Conservation (phyloP, 2,329 filamentous ascomycete species). For the Pleomassaria siparia region DNA sequence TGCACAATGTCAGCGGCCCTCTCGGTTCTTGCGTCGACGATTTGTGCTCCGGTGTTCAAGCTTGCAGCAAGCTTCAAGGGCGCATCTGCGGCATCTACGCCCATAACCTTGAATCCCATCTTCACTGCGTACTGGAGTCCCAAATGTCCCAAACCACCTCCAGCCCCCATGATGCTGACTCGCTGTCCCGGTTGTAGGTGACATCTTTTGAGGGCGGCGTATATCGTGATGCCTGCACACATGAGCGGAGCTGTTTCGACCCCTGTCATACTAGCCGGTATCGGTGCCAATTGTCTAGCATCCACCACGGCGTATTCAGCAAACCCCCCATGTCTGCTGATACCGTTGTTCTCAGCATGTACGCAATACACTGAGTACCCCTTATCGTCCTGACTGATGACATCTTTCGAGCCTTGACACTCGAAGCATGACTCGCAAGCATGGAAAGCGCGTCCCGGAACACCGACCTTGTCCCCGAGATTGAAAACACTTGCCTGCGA, state of each 20-base stretch:
- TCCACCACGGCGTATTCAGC: conserved; percentile 49
- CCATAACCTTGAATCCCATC: conserved; percentile 41
- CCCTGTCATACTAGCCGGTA: conserved; percentile 37
- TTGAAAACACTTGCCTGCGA: conserved; percentile 20
- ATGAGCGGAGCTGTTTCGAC: conserved; percentile 47
- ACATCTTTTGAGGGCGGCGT: conserved; percentile 44
- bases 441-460: conserved; percentile 46
- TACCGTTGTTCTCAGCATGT: conserved; percentile 31
- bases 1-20: conserved; percentile 32
- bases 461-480: conserved; percentile 42
- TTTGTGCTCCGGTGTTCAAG: conserved; percentile 31
- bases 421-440: conserved; percentile 48
- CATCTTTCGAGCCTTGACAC: conserved; percentile 34
- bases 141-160: conserved; percentile 37
- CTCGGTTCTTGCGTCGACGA: conserved; percentile 45
- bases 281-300: conserved; percentile 39
- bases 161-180: conserved; percentile 46
- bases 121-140: conserved; percentile 32
- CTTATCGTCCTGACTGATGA: conserved; percentile 34
- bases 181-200: conserved; percentile 32
- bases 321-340: conserved; percentile 45
- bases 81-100: conserved; percentile 43
- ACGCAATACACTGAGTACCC: conserved; percentile 48
- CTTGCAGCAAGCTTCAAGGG: conserved; percentile 39
- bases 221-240: conserved; percentile 49